phyloP scores from a whole-genome alignment of 306 rosid species.

The Cicer judaicum region DNA sequence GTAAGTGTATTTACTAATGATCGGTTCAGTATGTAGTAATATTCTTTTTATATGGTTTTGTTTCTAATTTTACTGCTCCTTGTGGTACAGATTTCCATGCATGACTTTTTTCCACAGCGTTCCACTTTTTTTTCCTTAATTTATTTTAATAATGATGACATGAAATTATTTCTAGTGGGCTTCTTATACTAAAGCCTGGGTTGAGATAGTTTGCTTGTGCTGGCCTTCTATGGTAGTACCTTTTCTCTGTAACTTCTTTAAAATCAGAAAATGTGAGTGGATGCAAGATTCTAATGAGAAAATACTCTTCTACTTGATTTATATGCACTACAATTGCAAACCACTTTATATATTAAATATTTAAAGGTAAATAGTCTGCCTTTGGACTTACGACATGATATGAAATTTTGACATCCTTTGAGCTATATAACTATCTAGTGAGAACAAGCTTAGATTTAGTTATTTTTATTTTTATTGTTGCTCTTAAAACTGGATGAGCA shows the following conservation, averaged over 20 bases:
- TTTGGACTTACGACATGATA: not conserved
- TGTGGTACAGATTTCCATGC: not conserved
- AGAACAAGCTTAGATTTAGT: not conserved
- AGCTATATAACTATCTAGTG: not conserved
- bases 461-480: not conserved
- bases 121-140: not conserved
- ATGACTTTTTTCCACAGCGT: not conserved
- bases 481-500: conserved; percentile 3
- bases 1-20: not conserved
- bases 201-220: not conserved
- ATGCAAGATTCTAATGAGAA: not conserved
- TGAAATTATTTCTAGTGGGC: not conserved
- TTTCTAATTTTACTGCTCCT: not conserved
- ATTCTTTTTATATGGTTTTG: not conserved
- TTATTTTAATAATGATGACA: not conserved
- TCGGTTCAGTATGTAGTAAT: not conserved
- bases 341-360: no score
- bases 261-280: not conserved
- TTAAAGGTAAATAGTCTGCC: not conserved
- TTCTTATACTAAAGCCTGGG: not conserved
- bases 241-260: not conserved
- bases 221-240: not conserved
- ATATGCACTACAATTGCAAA: not conserved
- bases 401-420: not conserved
- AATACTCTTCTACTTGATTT: not conserved